These are phyloP conservation scores for Cryptococcus jaspeensis DNA, from an alignment of 1,284 basidiomycete genomes.

Conservation along the genomic window DNA sequence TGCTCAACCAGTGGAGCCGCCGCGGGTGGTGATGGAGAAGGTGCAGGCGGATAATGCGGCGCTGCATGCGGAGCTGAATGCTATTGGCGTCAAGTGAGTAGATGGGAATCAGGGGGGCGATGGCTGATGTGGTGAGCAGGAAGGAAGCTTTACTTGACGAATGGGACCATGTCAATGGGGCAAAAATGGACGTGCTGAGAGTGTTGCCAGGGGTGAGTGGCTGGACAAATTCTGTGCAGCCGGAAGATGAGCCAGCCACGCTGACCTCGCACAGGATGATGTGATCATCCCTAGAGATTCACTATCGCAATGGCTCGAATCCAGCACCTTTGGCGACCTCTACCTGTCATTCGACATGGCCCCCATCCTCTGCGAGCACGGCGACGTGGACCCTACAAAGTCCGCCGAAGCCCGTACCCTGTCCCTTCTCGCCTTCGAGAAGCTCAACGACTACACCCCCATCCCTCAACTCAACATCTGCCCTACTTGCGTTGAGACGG, in stretches of 20 bases:
- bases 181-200: constrained; percentile 27
- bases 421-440: constrained; percentile 28
- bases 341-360: constrained; percentile 20
- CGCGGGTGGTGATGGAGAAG: constrained; percentile 57
- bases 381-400: constrained; percentile 26
- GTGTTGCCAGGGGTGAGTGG: constrained; percentile 29
- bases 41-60: constrained; percentile 59
- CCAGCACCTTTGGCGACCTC: constrained; percentile 16
- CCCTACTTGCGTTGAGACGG: constrained; percentile 23
- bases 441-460: constrained; percentile 10
- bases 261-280: constrained; percentile 28
- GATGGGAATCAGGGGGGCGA: background rate
- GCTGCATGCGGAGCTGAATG: constrained; percentile 12
- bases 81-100: constrained; percentile 17
- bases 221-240: background rate
- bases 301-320: constrained; percentile 29
- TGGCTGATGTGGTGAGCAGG: constrained; percentile 4
- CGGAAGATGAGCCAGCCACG: background rate
- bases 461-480: constrained; percentile 30
- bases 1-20: constrained; percentile 51
- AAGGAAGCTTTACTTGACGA: constrained; percentile 16
- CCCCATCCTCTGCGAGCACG: constrained; percentile 28
- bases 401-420: constrained; percentile 18
- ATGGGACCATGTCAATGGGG: constrained; percentile 18
- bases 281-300: constrained; percentile 29